A percentile compares a stretch with the other conserved stretches of the same genome.
These are phyloP conservation scores for Mortierella sp. DNA, from an alignment of 371 early-diverging fungal genomes.

Conservation along the genomic window DNA sequence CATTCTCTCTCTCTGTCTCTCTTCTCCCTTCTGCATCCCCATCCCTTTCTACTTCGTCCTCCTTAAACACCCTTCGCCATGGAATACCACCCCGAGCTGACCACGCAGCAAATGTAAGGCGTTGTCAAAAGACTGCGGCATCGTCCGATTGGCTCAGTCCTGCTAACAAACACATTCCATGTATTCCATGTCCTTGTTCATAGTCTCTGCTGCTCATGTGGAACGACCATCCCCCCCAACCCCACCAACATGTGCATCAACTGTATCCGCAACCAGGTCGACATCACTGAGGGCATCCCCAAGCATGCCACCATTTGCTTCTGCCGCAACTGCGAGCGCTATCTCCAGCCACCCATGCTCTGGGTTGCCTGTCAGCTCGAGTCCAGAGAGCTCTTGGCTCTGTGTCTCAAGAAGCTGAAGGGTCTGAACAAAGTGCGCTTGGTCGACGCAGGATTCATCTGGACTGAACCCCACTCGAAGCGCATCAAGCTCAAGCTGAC, in stretches of 20 bases:
- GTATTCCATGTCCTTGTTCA: too few relatives aligned
- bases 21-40: too few relatives aligned
- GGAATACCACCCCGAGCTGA: too few relatives aligned
- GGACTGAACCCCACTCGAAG: constrained; percentile 99
- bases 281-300: constrained; percentile 98
- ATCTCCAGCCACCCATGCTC: constrained; percentile 94
- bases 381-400: constrained; percentile 92
- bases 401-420: constrained; percentile 94
- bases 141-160: too few relatives aligned
- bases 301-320: constrained; percentile 94
- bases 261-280: constrained; percentile 96
- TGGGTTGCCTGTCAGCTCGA: constrained; percentile 95
- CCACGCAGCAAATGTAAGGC: too few relatives aligned
- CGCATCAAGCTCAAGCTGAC: constrained; percentile 97
- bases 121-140: too few relatives aligned
- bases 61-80: too few relatives aligned
- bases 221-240: constrained; percentile 96
- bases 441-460: constrained; percentile 98
- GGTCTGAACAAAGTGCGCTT: constrained; percentile 94
- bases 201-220: constrained; percentile 96
- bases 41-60: too few relatives aligned
- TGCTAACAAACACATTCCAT: too few relatives aligned
- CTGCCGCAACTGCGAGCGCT: constrained; percentile 98
- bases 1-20: too few relatives aligned
- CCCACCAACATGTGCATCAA: constrained; percentile 98